phyloP scores from a whole-genome alignment of 2,329 filamentous ascomycete genomes.

The Tolypocladium nubicola region DNA sequence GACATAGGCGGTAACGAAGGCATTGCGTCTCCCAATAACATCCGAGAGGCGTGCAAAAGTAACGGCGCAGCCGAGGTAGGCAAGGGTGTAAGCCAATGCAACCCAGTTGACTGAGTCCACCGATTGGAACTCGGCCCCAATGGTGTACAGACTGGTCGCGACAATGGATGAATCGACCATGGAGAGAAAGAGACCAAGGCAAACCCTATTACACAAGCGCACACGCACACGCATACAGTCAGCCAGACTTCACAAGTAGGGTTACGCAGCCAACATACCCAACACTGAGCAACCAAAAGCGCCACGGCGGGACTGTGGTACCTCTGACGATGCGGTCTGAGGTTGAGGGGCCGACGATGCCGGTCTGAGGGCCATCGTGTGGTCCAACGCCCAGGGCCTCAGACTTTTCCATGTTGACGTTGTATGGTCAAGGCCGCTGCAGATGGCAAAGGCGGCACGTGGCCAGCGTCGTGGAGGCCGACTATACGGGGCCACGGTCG shows the following conservation, averaged over 20 bases:
- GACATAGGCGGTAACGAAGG: conserved; percentile 38
- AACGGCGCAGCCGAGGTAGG: conserved; percentile 46
- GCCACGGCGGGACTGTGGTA: conserved; percentile 14
- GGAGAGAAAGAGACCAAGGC: conserved; percentile 44
- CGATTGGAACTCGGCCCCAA: conserved; percentile 38
- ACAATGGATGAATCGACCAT: conserved; percentile 51
- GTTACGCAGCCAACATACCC: conserved; percentile 14
- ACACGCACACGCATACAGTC: not conserved
- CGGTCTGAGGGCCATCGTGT: not conserved
- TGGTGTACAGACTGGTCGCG: conserved; percentile 46
- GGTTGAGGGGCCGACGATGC: not conserved
- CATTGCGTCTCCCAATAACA: conserved; percentile 40
- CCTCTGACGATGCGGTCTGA: not conserved
- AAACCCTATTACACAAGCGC: conserved; percentile 24
- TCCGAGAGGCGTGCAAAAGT: conserved; percentile 45
- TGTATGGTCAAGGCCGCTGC: not conserved
- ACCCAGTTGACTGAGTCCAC: conserved; percentile 40
- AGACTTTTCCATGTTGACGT: not conserved
- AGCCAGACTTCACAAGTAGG: not conserved
- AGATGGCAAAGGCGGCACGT: not conserved
- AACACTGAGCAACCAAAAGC: conserved; percentile 22
- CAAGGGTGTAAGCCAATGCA: conserved; percentile 42
- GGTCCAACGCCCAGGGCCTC: not conserved
- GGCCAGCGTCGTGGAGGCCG: not conserved
- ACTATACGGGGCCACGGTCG: not conserved